A percentile compares a stretch with the other conserved stretches of the same genome.
Evolutionary conservation across 2,329 filamentous ascomycete species (phyloP).

Genomic region (Cadophora sp.): DNA sequence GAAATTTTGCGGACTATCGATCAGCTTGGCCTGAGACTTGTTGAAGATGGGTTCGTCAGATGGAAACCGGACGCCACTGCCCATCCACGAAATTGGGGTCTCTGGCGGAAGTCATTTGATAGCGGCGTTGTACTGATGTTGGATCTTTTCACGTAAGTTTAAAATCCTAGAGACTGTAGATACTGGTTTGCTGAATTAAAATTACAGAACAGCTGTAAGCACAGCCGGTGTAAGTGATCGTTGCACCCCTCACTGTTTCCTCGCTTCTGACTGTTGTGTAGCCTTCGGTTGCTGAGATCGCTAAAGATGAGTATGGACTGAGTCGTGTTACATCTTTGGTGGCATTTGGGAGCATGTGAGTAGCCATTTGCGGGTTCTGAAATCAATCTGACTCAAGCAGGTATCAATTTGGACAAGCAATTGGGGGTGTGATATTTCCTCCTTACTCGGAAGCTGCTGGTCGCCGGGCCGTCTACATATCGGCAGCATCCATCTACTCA

Average conservation of each 20-base stretch:
- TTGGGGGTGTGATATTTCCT: constrained; percentile 49
- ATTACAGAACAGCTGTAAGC: constrained; percentile 22
- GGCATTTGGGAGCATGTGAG: constrained; percentile 28
- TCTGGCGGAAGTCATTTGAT: constrained; percentile 24
- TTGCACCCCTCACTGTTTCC: background rate
- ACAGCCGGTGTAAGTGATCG: constrained; percentile 25
- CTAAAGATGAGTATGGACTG: constrained; percentile 22
- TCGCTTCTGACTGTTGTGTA: background rate
- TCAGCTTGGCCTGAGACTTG: constrained; percentile 15
- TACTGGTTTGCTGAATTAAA: constrained; percentile 7
- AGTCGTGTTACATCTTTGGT: constrained; percentile 16
- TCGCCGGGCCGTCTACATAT: constrained; percentile 46
- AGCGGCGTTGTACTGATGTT: constrained; percentile 22
- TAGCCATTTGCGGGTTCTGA: background rate
- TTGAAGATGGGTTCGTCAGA: constrained; percentile 21
- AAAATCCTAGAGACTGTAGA: background rate
- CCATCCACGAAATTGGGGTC: constrained; percentile 28
- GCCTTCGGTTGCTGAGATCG: constrained; percentile 25
- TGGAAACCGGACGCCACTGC: constrained; percentile 22
- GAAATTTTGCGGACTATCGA: background rate
- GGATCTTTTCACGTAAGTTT: constrained; percentile 29
- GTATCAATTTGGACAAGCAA: constrained; percentile 48
- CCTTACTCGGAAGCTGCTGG: constrained; percentile 50
- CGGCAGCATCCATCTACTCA: constrained; percentile 45
- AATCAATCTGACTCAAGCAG: constrained; percentile 25